Evolutionary conservation across 2,329 filamentous ascomycete species (phyloP).

Genomic region (Nothophoma quercina): DNA sequence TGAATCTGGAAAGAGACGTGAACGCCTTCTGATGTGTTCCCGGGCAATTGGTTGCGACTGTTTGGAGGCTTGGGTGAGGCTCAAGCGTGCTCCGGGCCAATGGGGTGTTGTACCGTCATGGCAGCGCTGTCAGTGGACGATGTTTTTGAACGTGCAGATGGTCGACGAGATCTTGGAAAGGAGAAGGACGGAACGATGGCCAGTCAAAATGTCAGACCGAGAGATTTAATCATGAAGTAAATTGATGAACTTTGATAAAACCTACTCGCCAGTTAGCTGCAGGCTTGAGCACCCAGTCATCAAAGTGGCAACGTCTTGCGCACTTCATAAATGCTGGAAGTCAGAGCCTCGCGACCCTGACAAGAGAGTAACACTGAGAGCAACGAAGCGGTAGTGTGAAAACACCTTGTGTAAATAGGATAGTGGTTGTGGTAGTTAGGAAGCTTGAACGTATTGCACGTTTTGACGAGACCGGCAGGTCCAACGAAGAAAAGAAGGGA

Average conservation of each 20-base stretch:
- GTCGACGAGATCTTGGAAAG: slow-evolving; percentile 5
- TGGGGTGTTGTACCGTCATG: neutral
- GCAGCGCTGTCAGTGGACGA: slow-evolving; percentile 1
- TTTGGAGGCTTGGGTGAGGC: slow-evolving; percentile 4
- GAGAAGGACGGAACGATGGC: neutral
- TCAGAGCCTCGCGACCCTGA: no score
- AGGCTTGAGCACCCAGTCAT: no score
- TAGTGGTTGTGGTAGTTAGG: no score
- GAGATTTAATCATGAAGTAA: neutral
- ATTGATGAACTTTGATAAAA: neutral
- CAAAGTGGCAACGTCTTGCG: no score
- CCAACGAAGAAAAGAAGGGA: no score
- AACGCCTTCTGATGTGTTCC: slow-evolving; percentile 7
- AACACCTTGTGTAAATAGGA: no score
- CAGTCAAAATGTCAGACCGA: neutral
- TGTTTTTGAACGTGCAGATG: neutral
- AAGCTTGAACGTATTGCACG: no score
- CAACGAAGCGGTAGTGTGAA: no score
- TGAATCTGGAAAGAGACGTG: slow-evolving; percentile 3
- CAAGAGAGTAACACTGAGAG: no score
- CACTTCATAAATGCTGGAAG: no score
- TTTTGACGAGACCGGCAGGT: no score
- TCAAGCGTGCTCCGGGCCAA: slow-evolving; percentile 11
- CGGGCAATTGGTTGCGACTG: slow-evolving; percentile 3
- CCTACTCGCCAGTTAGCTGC: no score